Percentiles rank a stretch among this genome's conserved stretches.
Conservation (phyloP, 768 basidiomycete species). For the Trametes elegans region DNA sequence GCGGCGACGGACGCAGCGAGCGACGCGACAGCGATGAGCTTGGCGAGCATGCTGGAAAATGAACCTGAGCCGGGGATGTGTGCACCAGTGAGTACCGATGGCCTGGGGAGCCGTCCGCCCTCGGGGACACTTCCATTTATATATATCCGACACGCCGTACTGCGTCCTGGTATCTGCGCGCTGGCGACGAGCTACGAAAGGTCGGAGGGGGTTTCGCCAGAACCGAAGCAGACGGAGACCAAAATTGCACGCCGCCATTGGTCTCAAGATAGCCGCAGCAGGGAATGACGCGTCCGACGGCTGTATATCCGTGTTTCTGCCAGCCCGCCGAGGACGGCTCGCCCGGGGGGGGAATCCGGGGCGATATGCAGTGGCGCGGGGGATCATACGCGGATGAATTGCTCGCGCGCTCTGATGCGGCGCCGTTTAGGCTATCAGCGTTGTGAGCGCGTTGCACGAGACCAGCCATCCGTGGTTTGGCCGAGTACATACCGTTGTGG, state of each 20-base stretch:
- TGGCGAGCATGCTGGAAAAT: slow-evolving; percentile 30
- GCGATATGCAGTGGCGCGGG: background rate
- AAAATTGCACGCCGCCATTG: slow-evolving; percentile 1
- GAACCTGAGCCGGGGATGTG: background rate
- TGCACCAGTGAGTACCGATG: background rate
- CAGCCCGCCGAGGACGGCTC: no score
- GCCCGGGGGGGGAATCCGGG: no score
- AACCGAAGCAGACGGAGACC: background rate
- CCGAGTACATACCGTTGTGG: slow-evolving; percentile 14
- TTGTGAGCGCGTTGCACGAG: background rate
- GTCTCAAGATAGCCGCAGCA: background rate
- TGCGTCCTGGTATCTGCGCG: no score
- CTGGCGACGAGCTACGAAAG: background rate
- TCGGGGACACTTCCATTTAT: background rate
- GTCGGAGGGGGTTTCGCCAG: slow-evolving; percentile 13
- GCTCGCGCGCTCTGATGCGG: background rate
- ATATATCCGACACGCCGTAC: no score
- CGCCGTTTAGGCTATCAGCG: background rate
- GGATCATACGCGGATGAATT: background rate
- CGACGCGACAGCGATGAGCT: slow-evolving; percentile 32
- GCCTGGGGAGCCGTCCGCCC: background rate
- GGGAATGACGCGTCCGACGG: slow-evolving; percentile 10
- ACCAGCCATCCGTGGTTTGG: background rate
- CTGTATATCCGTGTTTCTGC: slow-evolving; percentile 17
- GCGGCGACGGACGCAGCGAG: slow-evolving; percentile 42